Evolutionary conservation across 2,329 filamentous ascomycete genomes (phyloP).

Genomic region (Fusarium veterinarium): DNA sequence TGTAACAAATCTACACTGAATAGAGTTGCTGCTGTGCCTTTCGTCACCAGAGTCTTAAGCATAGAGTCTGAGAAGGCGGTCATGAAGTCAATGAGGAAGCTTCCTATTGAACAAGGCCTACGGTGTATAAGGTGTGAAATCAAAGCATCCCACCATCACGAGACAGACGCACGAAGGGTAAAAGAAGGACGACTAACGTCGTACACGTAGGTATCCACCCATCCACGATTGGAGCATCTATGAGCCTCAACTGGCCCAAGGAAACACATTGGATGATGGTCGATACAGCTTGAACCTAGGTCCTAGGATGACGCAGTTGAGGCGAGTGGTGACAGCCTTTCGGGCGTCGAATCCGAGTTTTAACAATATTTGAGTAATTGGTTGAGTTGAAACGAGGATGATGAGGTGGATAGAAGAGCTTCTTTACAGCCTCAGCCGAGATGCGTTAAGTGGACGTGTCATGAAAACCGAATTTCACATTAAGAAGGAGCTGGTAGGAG

Average conservation of each 20-base stretch:
- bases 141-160: slow-evolving; percentile 39
- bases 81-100: not conserved
- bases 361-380: not conserved
- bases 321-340: slow-evolving; percentile 27
- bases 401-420: slow-evolving; percentile 8
- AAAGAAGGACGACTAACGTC: slow-evolving; percentile 33
- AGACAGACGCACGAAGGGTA: slow-evolving; percentile 41
- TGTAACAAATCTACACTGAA: slow-evolving; percentile 13
- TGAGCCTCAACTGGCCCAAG: slow-evolving; percentile 37
- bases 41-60: not conserved
- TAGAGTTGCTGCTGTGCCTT: slow-evolving; percentile 19
- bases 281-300: not conserved
- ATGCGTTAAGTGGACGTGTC: too few relatives aligned
- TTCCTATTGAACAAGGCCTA: slow-evolving; percentile 8
- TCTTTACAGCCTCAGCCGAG: not conserved
- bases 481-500: not conserved
- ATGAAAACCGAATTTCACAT: too few relatives aligned
- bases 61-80: not conserved
- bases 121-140: not conserved
- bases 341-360: not conserved
- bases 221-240: slow-evolving; percentile 18
- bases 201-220: slow-evolving; percentile 25
- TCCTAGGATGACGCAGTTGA: slow-evolving; percentile 19
- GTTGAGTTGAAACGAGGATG: slow-evolving; percentile 13
- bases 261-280: not conserved